phyloP scores from a whole-genome alignment of 805 yeast species.

The Cyberlindnera euphorbiiphila region DNA sequence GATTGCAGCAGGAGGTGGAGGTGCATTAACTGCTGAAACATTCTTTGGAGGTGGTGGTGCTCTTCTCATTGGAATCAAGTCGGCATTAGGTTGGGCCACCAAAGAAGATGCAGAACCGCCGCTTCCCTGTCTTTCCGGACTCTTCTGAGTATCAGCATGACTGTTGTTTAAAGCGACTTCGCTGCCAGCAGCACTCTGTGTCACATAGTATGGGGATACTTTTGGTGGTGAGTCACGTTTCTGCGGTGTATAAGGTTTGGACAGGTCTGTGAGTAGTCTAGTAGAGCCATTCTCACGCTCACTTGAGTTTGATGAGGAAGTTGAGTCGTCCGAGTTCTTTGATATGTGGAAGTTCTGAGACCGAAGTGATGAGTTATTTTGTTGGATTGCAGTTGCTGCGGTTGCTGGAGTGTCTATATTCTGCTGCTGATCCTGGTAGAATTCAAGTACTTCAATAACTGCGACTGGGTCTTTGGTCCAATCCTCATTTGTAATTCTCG shows the following conservation, averaged over 20 bases:
- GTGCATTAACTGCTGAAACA: neutral
- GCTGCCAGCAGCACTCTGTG: constrained; percentile 13
- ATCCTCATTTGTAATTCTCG: constrained; percentile 88
- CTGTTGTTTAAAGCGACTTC: constrained; percentile 7
- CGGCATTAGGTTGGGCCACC: constrained; percentile 20
- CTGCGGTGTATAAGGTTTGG: constrained; percentile 39
- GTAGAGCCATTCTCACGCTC: constrained; percentile 22
- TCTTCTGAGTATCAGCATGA: constrained; percentile 4
- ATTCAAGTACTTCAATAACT: constrained; percentile 85
- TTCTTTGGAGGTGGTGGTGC: constrained; percentile 53
- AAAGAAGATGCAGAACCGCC: neutral
- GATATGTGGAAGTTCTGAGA: constrained; percentile 16
- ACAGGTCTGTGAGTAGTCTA: constrained; percentile 40
- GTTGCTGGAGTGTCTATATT: constrained; percentile 8
- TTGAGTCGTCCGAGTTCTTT: constrained; percentile 25
- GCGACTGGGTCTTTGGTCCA: constrained; percentile 94
- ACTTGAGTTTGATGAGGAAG: constrained; percentile 13
- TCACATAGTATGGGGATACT: constrained; percentile 25
- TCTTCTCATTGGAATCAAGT: constrained; percentile 45
- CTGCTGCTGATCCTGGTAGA: constrained; percentile 47
- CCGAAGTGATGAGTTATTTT: too few species aligned
- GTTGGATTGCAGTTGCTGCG: constrained; percentile 1
- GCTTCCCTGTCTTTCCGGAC: constrained; percentile 3
- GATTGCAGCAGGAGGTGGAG: neutral
- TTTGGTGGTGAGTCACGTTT: constrained; percentile 41